These are phyloP conservation scores for Seiridium unicorne DNA, from an alignment of 2,329 filamentous ascomycete species.

Conservation along the genomic window DNA sequence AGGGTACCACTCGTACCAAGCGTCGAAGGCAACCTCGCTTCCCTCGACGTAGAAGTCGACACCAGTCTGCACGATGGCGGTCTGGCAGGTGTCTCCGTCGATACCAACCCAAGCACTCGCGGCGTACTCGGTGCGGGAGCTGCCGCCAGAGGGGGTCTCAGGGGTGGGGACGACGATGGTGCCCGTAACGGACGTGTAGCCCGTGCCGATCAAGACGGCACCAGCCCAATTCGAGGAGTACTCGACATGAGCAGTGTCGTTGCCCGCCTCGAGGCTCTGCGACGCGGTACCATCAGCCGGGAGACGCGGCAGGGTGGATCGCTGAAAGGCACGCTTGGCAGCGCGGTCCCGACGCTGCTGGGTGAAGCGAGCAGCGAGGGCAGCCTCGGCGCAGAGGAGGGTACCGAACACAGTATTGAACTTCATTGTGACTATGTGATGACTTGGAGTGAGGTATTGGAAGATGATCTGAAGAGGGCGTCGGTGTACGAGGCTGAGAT, in stretches of 20 bases:
- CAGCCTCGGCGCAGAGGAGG: conserved; percentile 37
- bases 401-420: conserved; percentile 35
- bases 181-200: conserved; percentile 51
- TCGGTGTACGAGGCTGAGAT: no score
- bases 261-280: background rate
- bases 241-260: conserved; percentile 31
- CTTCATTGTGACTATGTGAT: conserved; percentile 40
- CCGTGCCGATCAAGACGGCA: conserved; percentile 49
- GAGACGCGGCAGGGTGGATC: conserved; percentile 10
- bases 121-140: conserved; percentile 25
- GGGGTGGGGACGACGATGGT: conserved; percentile 53
- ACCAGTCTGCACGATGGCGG: conserved; percentile 54
- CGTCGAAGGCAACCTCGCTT: conserved; percentile 43
- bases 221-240: conserved; percentile 61
- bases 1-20: conserved; percentile 58
- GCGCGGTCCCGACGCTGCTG: conserved; percentile 34
- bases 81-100: conserved; percentile 55
- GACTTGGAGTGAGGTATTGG: background rate
- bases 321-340: conserved; percentile 23
- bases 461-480: background rate
- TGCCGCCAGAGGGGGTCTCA: conserved; percentile 30
- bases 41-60: conserved; percentile 52
- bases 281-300: background rate
- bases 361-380: conserved; percentile 44
- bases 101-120: conserved; percentile 59